A percentile compares a stretch with the other conserved stretches of the same genome.
phyloP scores from a whole-genome alignment of 2,329 filamentous ascomycete species.

The Trichoderma afroharzianum region DNA sequence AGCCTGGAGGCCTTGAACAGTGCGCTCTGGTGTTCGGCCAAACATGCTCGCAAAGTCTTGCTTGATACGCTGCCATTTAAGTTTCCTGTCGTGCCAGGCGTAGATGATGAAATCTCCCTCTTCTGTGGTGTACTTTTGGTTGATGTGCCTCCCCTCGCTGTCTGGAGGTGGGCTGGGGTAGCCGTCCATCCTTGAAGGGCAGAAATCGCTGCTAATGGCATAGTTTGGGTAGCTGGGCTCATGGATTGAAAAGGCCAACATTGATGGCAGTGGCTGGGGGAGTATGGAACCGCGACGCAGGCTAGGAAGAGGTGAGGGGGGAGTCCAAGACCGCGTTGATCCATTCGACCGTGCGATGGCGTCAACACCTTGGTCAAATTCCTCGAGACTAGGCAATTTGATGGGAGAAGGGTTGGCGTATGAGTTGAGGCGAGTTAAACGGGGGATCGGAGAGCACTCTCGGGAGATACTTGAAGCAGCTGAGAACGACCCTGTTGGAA shows the following conservation, averaged over 20 bases:
- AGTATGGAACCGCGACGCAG: conserved; percentile 24
- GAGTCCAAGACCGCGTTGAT: conserved; percentile 26
- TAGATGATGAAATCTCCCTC: conserved; percentile 44
- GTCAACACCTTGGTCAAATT: conserved; percentile 39
- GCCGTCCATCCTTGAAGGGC: conserved; percentile 25
- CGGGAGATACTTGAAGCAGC: conserved; percentile 22
- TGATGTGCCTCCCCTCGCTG: conserved; percentile 38
- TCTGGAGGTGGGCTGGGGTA: conserved; percentile 37
- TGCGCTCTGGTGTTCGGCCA: conserved; percentile 36
- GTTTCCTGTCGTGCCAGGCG: conserved; percentile 42
- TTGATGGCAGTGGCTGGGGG: conserved; percentile 25
- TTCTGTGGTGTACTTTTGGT: conserved; percentile 43
- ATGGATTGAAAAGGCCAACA: conserved; percentile 22
- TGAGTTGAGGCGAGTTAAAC: conserved; percentile 20
- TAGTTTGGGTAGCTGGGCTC: conserved; percentile 23
- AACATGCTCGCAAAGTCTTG: conserved; percentile 39
- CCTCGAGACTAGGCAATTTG: conserved; percentile 35
- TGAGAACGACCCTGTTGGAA: conserved; percentile 23
- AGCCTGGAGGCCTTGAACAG: conserved; percentile 40
- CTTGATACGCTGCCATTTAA: conserved; percentile 41
- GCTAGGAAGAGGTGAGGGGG: conserved; percentile 29
- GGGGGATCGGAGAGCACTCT: conserved; percentile 28
- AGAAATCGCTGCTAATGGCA: conserved; percentile 24
- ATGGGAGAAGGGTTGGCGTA: conserved; percentile 20
- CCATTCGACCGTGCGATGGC: conserved; percentile 33